Evolutionary conservation across 2,329 filamentous ascomycete genomes (phyloP), one percentile per base, ranked within the genome.

Genomic region (Diaporthe sp.): DNA sequence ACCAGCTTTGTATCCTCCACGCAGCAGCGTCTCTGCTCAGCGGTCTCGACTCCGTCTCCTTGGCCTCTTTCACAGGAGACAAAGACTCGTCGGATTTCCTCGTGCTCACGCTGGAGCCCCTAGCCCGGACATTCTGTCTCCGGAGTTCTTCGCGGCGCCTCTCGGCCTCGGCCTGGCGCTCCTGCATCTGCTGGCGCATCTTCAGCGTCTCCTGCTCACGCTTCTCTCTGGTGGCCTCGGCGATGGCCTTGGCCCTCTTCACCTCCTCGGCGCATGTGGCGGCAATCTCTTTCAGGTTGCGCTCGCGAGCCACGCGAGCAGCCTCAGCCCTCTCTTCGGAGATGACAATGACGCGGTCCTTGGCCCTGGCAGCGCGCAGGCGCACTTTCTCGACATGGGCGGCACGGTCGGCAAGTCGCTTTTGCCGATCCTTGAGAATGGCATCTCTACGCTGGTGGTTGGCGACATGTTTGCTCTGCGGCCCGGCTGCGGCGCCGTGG

Each of bases 301-400:
- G 93, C 84, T 96, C 93, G 74, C 95, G 89, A 1, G 94, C 93
- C 77, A 95, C 90, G 76, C 95, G 92, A 7, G 94, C 94, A 8
- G 94, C 94, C 74, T 95, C 84, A 4, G 94, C 93, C 68, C 93
- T 89, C 82, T 96, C 94, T 81, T 96, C 94, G 58, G 92, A 94
- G 72, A 91, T 88, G 3, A 89, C 91, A 42, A 86, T 90, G 2
- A 92, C 90, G 9, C 91, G 88, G 3, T 93, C 91, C 83, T 95
- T 95, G 75, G 91, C 93, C 74, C 94, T 83, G 13, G 94, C 94
- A 57, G 94, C 94, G 47, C 94, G 89, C 76, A 95, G 84, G 69
- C 94, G 92, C 22, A 97, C 94, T 82, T 96, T 95, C 83, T 97
- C 94, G 30, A 93, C 94, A 82, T 97, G 94, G 10, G 93, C 93